Conservation (phyloP, 768 basidiomycete species). For the Suillus paluster region DNA sequence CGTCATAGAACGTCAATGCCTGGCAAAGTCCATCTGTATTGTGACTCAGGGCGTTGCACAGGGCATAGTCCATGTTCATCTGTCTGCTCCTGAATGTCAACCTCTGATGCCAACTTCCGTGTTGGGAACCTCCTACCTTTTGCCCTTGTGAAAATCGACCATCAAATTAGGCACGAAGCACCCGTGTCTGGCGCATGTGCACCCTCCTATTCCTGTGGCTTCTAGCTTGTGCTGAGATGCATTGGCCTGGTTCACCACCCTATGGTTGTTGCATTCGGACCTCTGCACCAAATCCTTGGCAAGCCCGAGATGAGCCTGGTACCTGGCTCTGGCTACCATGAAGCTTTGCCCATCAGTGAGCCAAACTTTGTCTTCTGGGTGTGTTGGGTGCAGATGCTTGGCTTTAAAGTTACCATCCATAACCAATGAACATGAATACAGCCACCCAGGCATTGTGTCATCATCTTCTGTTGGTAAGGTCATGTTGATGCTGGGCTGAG, state of each 20-base stretch:
- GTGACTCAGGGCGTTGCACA: too few relatives aligned
- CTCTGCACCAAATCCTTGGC: slow-evolving; percentile 1
- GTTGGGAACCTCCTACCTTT: too few relatives aligned
- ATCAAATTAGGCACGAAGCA: slow-evolving; percentile 35
- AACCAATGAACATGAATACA: not conserved
- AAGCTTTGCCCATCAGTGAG: slow-evolving; percentile 12
- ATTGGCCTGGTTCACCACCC: slow-evolving; percentile 21
- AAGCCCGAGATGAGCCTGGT: too few relatives aligned
- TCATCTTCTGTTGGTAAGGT: not conserved
- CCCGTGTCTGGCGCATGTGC: slow-evolving; percentile 35
- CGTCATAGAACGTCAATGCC: too few relatives aligned
- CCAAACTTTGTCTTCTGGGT: slow-evolving; percentile 16
- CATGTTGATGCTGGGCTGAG: slow-evolving; percentile 3
- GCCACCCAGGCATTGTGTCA: too few relatives aligned
- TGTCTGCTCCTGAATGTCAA: slow-evolving; percentile 25
- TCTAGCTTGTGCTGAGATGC: slow-evolving; percentile 19
- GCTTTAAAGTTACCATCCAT: slow-evolving; percentile 6
- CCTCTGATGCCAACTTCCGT: too few relatives aligned
- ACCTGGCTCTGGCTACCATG: not conserved
- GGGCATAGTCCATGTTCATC: too few relatives aligned
- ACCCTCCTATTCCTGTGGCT: slow-evolving; percentile 33
- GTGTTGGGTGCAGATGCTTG: slow-evolving; percentile 9
- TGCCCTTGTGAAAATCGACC: slow-evolving; percentile 26
- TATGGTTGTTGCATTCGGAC: slow-evolving; percentile 20
- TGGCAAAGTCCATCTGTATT: too few relatives aligned